Conservation (phyloP, 73 alveolate species). For the Urostyla sp. region DNA sequence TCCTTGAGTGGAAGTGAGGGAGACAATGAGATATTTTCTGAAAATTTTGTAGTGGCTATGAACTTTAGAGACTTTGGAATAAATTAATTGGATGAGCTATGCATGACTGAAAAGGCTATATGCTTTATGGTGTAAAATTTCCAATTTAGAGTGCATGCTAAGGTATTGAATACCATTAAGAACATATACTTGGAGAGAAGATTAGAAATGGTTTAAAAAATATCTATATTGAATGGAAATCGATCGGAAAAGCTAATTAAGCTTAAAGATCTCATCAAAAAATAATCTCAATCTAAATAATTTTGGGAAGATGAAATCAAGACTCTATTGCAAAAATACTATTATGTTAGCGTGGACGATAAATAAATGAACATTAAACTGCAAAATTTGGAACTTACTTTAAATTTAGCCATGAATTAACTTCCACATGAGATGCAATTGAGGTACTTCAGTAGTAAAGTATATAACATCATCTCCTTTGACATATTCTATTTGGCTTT, state of each 20-base stretch:
- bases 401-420: neutral
- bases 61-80: neutral
- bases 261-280: neutral
- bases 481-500: constrained; percentile 3
- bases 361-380: too few species aligned
- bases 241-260: too few species aligned
- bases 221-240: neutral
- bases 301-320: neutral
- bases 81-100: neutral
- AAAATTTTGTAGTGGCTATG: neutral
- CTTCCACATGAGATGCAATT: neutral
- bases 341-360: neutral
- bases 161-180: constrained; percentile 1
- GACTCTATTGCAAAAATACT: neutral
- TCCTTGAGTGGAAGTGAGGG: constrained; percentile 26
- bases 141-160: neutral
- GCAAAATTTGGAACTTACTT: too few species aligned
- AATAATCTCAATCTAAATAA: neutral
- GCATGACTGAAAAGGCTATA: constrained; percentile 17
- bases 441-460: neutral
- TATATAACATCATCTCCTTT: neutral
- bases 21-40: neutral
- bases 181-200: constrained; percentile 20
- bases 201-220: neutral
- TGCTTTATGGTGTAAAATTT: constrained; percentile 17